These are phyloP conservation scores for Boehmeria nivea DNA, from an alignment of 306 rosid species.

Conservation along the genomic window DNA sequence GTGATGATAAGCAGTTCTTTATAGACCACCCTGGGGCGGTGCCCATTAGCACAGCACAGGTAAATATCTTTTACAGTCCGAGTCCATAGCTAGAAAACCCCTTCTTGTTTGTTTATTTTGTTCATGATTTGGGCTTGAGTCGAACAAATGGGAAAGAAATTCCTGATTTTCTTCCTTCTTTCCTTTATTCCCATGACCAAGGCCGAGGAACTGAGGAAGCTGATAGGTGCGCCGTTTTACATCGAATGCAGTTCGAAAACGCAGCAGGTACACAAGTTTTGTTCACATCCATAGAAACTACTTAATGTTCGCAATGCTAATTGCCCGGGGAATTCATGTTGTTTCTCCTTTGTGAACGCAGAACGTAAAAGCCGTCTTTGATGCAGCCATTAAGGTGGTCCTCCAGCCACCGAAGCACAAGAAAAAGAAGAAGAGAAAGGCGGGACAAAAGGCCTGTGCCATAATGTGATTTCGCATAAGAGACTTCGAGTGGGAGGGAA, in stretches of 20 bases:
- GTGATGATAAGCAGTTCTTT: conserved; percentile 83
- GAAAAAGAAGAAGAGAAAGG: conserved; percentile 64
- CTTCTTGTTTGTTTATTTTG: neutral
- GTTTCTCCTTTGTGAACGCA: conserved; percentile 29
- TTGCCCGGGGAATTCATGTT: neutral
- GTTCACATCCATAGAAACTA: conserved; percentile 1
- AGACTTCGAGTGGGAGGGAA: conserved; percentile 26
- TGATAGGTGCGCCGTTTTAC: conserved; percentile 79
- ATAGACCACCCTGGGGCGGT: conserved; percentile 80
- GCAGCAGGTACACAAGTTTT: conserved; percentile 60
- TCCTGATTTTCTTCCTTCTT: conserved; percentile 16
- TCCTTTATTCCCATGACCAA: conserved; percentile 23
- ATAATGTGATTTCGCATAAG: conserved; percentile 73
- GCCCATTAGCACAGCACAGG: conserved; percentile 91
- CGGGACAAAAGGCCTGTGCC: conserved; percentile 67
- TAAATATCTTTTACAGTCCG: too few species aligned
- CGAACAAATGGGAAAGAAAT: conserved; percentile 2
- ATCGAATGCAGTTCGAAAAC: conserved; percentile 97
- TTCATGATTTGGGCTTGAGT: conserved; percentile 3
- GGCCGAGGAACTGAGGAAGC: conserved; percentile 91
- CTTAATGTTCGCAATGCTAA: neutral
- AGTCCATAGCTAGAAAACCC: conserved; percentile 2
- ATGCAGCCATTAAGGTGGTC: conserved; percentile 90
- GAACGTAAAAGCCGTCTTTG: conserved; percentile 96
- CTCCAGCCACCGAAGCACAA: conserved; percentile 91